Conservation (phyloP, 176 grass and related monocot species). For the Musa beccarii region DNA sequence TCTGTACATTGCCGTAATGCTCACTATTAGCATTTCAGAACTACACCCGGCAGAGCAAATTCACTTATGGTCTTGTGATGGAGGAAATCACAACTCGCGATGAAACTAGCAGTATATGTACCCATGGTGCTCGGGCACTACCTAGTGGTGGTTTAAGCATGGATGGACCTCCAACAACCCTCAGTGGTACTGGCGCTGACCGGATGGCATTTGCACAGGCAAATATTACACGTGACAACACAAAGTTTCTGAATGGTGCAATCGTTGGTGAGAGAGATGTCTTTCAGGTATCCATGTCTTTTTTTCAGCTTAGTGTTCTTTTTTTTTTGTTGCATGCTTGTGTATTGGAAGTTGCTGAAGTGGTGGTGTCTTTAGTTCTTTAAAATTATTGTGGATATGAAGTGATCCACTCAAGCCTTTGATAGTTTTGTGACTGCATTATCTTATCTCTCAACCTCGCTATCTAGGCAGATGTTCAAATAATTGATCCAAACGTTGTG, state of each 20-base stretch:
- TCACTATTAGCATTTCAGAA: slow-evolving; percentile 36
- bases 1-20: background rate
- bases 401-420: background rate
- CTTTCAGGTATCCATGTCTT: slow-evolving; percentile 55
- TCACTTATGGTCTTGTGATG: slow-evolving; percentile 85
- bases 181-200: slow-evolving; percentile 83
- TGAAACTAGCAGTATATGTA: slow-evolving; percentile 85
- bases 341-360: background rate
- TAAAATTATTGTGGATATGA: no score
- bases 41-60: slow-evolving; percentile 91
- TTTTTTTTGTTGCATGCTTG: background rate
- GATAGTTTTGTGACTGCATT: background rate
- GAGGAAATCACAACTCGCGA: slow-evolving; percentile 94
- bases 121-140: slow-evolving; percentile 75
- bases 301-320: background rate
- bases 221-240: slow-evolving; percentile 95
- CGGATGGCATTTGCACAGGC: slow-evolving; percentile 76
- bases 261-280: slow-evolving; percentile 81
- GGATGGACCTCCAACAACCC: slow-evolving; percentile 93
- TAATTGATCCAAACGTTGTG: background rate
- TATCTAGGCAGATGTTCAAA: background rate
- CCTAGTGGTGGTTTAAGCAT: slow-evolving; percentile 81
- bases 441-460: background rate
- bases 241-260: slow-evolving; percentile 81
- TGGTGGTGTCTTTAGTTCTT: background rate